These are phyloP conservation scores for Tulasnella sp. DNA, from an alignment of 768 basidiomycete species.

Conservation along the genomic window DNA sequence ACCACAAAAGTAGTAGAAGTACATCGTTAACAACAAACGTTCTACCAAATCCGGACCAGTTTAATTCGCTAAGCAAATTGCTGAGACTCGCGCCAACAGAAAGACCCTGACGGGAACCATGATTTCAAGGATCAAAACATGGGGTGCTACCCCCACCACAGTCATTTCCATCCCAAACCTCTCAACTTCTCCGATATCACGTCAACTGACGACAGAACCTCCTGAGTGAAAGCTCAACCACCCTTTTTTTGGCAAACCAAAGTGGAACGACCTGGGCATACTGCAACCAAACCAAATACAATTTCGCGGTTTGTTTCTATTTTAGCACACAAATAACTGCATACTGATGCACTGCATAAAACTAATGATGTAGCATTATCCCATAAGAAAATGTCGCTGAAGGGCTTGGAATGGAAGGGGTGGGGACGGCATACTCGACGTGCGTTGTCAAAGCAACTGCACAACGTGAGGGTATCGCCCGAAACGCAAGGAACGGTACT, in stretches of 20 bases:
- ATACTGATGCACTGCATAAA: no score
- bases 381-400: no score
- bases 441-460: no score
- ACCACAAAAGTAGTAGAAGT: background rate
- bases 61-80: background rate
- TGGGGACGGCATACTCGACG: no score
- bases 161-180: background rate
- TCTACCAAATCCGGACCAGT: background rate
- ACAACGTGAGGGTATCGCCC: no score
- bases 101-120: background rate
- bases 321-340: no score
- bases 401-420: no score
- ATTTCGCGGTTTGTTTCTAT: no score
- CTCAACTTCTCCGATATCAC: background rate
- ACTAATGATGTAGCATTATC: no score
- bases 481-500: no score
- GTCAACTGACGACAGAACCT: background rate
- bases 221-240: background rate
- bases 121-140: background rate
- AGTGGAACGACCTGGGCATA: slow-evolving; percentile 29
- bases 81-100: background rate
- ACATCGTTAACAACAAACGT: background rate
- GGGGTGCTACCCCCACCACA: background rate
- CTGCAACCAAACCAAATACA: no score
- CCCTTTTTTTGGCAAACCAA: slow-evolving; percentile 13